Evolutionary conservation across 1,284 basidiomycete species (phyloP), one percentile per base, ranked within the genome.

Genomic region (Heterobasidion annosum): DNA sequence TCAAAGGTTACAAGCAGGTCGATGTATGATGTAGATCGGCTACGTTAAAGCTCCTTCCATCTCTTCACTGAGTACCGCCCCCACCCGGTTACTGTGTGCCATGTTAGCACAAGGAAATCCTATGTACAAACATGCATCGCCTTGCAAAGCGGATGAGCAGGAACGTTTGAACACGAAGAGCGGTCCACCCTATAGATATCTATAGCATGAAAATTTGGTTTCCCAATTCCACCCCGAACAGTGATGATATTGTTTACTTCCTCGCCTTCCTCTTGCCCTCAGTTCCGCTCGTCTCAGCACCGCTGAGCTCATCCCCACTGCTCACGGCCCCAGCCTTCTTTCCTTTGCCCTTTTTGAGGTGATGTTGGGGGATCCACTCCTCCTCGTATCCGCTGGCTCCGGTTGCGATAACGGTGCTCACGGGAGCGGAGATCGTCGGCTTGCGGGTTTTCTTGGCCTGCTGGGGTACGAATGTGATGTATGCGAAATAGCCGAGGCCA

Each of bases 311-410:
- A 57, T 88, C 87, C 35, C 78, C 87, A 59, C 85, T 85, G 53
- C 76, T 81, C 63, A 73, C 56, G 51, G 59, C 63, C 52, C 70
- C 75, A 19, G 69, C 68, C 63, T 75, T 74, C 48, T 74, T 73
- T 18, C 70, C 65, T 68, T 82, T 87, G 40, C 72, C 59, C 69
- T 88, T 88, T 72, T 82, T 86, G 59, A 93, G 72, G 63, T 93
- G 91, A 63, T 91, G 86, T 61, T 85, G 86, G 15, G 92, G 92
- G 63, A 95, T 94, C 92, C 92, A 95, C 64, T 94, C 91, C 66
- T 94, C 91, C 64, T 92, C 83, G 63, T 93, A 93, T 51, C 82
- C 85, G 56, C 82, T 81, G 4, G 85, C 79, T 18, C 83, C 80
- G 37, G 84, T 84, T 53, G 81, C 82, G n/a, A 83, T 84, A 45